Base-by-base conservation (phyloP, 148 eudicot genomes). In the Vaccinium darrowii region DNA sequence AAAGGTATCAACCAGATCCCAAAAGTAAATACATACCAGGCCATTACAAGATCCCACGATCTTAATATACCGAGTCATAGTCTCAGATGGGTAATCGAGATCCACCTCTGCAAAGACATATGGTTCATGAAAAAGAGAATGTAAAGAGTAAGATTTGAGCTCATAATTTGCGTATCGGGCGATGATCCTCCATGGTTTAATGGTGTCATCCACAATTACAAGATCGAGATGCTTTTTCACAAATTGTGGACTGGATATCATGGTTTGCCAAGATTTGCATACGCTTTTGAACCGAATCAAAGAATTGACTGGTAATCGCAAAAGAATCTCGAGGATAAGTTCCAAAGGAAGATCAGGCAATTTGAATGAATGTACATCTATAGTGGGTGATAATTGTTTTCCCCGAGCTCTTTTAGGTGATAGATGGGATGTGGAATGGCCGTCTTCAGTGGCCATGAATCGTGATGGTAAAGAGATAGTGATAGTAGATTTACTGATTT, bases 141-240 rank as follows among this genome's bases (percentile, higher is more conserved):
- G 25, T 43, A 43, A 43, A 43, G 47, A 43, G 47, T 43, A 43
- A 43, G 47, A 43, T 43, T 74, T 74, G 78, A 74, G 51, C 7
- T 39, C 13, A 14, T 16, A n/a, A 74, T 6, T 36, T 8, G 23
- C 1, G 12, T 18, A 18, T 74, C n/a, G 78, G 16, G 16, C 14
- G 4, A 74, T 39, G 78, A 74, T 74, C n/a, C 51, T 18, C 52
- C 78, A 74, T 74, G 78, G 78, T n/a, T 74, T 74, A 74, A 74
- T 2, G 52, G 51, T 74, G 51, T 39, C 78, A 74, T 43, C 52
- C 52, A 7, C 16, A 18, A 51, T 36, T 39, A 74, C n/a, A 43
- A 18, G 51, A 39, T 0, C n/a, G 53, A 75, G 78, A n/a, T 75
- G 78, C 13, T 75, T 43, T 75, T 75, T 75, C 78, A 75, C 78